Conservation (phyloP, 2,329 filamentous ascomycete genomes). For the Nannizziopsis barbatae region DNA sequence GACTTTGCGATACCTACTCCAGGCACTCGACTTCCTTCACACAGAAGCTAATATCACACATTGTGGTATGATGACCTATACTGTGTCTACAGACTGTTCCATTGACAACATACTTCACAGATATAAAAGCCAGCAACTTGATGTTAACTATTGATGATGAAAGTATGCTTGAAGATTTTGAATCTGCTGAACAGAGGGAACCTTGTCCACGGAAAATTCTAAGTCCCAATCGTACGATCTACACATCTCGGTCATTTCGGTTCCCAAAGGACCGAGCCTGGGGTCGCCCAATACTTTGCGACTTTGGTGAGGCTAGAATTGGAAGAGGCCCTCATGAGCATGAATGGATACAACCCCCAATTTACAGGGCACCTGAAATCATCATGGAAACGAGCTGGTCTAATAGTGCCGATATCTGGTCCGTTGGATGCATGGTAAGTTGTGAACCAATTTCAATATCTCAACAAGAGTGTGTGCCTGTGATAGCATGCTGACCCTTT, state of each 20-base stretch:
- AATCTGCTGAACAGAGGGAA: too few relatives aligned
- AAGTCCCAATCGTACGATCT: too few relatives aligned
- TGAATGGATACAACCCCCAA: constrained; percentile 18
- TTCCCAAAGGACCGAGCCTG: too few relatives aligned
- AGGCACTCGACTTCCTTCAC: constrained; percentile 8
- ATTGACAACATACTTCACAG: constrained; percentile 9
- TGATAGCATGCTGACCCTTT: not conserved
- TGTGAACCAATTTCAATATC: too few relatives aligned
- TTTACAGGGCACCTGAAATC: constrained; percentile 21
- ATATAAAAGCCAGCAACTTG: too few relatives aligned
- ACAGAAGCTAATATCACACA: constrained; percentile 7
- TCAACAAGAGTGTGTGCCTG: too few relatives aligned
- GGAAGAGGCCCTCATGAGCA: not conserved
- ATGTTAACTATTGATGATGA: too few relatives aligned
- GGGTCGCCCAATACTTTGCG: constrained; percentile 13
- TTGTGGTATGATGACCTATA: not conserved
- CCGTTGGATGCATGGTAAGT: constrained; percentile 18
- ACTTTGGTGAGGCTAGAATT: constrained; percentile 10
- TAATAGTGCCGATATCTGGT: constrained; percentile 20
- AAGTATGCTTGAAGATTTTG: too few relatives aligned
- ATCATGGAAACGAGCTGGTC: constrained; percentile 20
- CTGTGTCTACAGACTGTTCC: constrained; percentile 9
- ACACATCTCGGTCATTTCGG: constrained; percentile 4
- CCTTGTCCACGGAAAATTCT: too few relatives aligned
- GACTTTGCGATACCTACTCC: constrained; percentile 8